Evolutionary conservation across 805 yeast species (phyloP).

Genomic region (Starmerella vitae): DNA sequence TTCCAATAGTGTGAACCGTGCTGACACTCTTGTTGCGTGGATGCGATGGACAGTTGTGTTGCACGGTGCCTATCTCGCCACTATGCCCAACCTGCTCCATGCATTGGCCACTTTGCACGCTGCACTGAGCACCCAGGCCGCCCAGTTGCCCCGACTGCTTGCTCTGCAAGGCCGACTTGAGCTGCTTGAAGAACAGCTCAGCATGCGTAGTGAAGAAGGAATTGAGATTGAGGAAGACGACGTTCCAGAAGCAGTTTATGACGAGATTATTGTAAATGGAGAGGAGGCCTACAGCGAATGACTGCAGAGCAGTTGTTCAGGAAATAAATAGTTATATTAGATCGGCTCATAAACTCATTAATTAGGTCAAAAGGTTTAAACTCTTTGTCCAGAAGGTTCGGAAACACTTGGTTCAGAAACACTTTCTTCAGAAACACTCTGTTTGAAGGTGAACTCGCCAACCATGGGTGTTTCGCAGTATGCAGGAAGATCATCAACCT

Average conservation of each 20-base stretch:
- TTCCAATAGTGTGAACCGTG: constrained; percentile 41
- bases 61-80: constrained; percentile 52
- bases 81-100: constrained; percentile 39
- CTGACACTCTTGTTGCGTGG: constrained; percentile 48
- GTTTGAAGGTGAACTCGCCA: constrained; percentile 4
- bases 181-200: constrained; percentile 61
- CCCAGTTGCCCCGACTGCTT: constrained; percentile 50
- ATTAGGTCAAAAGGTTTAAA: too few species aligned
- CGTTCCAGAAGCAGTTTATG: constrained; percentile 29
- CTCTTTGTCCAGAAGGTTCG: too few species aligned
- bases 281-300: constrained; percentile 35
- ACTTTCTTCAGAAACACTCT: neutral
- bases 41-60: constrained; percentile 63
- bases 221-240: constrained; percentile 29
- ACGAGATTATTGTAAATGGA: constrained; percentile 34
- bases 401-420: too few species aligned
- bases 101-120: constrained; percentile 45
- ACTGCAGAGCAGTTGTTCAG: too few species aligned
- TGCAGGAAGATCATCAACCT: constrained; percentile 3
- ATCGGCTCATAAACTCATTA: too few species aligned
- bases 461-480: constrained; percentile 3
- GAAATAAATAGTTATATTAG: too few species aligned
- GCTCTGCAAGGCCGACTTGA: constrained; percentile 79
- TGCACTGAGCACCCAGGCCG: constrained; percentile 42
- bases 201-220: constrained; percentile 42